Conservation (phyloP, 495 filamentous ascomycete species). For the Lentithecium fluviatile region DNA sequence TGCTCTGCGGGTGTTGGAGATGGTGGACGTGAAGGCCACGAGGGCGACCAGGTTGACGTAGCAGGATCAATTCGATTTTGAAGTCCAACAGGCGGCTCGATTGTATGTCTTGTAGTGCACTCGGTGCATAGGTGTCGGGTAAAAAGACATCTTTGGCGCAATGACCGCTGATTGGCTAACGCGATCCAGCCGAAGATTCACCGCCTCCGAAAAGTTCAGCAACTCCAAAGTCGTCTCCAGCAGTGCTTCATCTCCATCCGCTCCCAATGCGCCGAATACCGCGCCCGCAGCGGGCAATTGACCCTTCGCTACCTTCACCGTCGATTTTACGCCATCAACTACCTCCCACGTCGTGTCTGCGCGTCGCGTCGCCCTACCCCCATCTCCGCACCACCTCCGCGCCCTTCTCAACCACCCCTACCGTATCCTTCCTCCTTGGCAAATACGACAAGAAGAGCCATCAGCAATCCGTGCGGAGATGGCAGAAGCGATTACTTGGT, state of each 20-base stretch:
- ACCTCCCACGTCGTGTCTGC: neutral
- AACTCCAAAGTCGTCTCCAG: neutral
- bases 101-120: no score
- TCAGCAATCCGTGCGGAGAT: conserved; percentile 19
- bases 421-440: conserved; percentile 1
- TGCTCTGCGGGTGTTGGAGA: no score
- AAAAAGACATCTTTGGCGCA: no score
- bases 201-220: conserved; percentile 1
- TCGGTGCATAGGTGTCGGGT: no score
- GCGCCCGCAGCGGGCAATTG: conserved; percentile 28
- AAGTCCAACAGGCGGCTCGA: no score
- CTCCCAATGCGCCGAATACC: conserved; percentile 34
- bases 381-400: conserved; percentile 18
- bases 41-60: no score
- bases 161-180: conserved; percentile 9
- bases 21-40: no score
- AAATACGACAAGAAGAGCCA: conserved; percentile 21
- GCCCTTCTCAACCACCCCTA: conserved; percentile 22
- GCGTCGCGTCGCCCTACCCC: neutral
- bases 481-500: conserved; percentile 30
- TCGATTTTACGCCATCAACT: neutral
- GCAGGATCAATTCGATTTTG: no score
- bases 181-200: neutral
- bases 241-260: neutral
- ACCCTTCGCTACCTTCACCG: conserved; percentile 1